These are phyloP conservation scores for Kewa caespitosa DNA, from an alignment of 179 eudicot genomes.

Conservation along the genomic window DNA sequence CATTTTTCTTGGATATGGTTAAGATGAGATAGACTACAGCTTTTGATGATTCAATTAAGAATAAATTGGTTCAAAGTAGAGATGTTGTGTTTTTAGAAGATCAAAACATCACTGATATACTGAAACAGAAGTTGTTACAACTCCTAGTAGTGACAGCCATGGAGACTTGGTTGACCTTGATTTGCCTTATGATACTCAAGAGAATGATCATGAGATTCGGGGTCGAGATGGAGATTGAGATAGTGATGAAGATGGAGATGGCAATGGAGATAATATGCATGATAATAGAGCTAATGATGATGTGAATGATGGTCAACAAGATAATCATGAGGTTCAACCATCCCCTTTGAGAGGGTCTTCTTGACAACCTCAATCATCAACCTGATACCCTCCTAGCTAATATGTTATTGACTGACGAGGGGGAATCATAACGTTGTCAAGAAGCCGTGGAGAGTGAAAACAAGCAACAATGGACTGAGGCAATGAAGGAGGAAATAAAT, in stretches of 20 bases:
- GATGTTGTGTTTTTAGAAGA: conserved; percentile 18
- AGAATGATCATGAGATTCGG: background rate
- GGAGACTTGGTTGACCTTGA: conserved; percentile 15
- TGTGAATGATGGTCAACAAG: background rate
- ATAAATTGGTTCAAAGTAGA: conserved; percentile 19
- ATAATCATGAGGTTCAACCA: background rate
- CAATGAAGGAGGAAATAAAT: conserved; percentile 26
- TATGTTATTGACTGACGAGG: conserved; percentile 18
- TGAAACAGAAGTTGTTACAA: background rate
- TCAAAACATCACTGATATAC: background rate
- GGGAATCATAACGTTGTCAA: conserved; percentile 16
- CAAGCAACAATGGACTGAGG: conserved; percentile 9
- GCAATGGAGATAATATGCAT: background rate
- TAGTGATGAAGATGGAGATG: background rate
- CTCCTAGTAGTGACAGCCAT: background rate
- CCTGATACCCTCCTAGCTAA: conserved; percentile 1
- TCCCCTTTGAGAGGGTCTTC: background rate
- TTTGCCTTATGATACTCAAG: background rate
- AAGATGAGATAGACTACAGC: conserved; percentile 13
- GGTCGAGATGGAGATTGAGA: background rate
- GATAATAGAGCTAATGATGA: background rate
- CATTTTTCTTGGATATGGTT: conserved; percentile 14
- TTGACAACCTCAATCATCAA: background rate
- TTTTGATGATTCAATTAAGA: conserved; percentile 16
- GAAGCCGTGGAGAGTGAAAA: conserved; percentile 19